These are phyloP conservation scores for Porphyridium purpureum DNA, from an alignment of 23 red algal species.

Conservation along the genomic window DNA sequence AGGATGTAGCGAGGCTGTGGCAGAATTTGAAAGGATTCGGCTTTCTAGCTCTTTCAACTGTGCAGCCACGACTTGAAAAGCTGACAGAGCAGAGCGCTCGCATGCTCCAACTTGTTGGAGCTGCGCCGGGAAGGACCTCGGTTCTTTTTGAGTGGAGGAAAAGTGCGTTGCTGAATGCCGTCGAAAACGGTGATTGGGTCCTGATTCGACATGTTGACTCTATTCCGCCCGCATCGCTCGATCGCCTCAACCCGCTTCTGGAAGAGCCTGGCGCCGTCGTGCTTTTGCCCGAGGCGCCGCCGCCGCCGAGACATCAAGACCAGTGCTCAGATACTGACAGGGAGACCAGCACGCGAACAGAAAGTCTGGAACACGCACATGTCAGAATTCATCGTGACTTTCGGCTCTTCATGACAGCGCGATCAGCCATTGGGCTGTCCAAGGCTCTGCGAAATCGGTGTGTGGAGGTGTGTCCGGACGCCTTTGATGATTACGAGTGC, in stretches of 20 bases:
- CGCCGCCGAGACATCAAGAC: not conserved
- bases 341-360: no score
- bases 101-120: no score
- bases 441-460: slow-evolving; percentile 61
- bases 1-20: no score
- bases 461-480: no score
- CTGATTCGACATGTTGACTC: slow-evolving; percentile 32
- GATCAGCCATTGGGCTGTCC: slow-evolving; percentile 10
- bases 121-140: no score
- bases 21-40: no score
- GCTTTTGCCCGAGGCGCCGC: slow-evolving; percentile 9
- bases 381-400: slow-evolving; percentile 54
- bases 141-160: slow-evolving; percentile 83
- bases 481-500: no score
- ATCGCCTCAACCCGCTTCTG: slow-evolving; percentile 87
- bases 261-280: slow-evolving; percentile 17
- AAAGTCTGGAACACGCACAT: no score
- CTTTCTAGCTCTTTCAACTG: no score
- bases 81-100: no score
- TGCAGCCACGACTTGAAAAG: no score
- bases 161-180: slow-evolving; percentile 43
- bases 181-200: slow-evolving; percentile 66
- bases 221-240: slow-evolving; percentile 59
- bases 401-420: slow-evolving; percentile 51
- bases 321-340: no score